These are phyloP conservation scores for Pyrenophora seminiperda DNA, from an alignment of 2,329 filamentous ascomycete species.

Conservation along the genomic window DNA sequence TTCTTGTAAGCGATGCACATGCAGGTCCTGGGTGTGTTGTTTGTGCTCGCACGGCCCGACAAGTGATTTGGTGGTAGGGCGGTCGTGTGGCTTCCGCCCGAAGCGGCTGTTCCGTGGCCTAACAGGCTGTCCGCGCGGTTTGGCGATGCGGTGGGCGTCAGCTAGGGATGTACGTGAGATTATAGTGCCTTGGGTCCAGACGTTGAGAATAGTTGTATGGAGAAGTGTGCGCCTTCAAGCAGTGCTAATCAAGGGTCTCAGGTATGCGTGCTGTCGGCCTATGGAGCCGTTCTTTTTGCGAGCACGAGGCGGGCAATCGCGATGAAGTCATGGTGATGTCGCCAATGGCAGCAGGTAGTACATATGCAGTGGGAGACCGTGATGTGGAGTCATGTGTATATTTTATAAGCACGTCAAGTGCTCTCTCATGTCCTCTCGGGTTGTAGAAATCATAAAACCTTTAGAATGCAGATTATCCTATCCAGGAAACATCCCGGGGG, in stretches of 20 bases:
- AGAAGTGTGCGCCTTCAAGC: constrained; percentile 1
- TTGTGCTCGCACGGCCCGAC: not conserved
- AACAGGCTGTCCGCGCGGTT: constrained; percentile 13
- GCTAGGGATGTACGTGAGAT: constrained; percentile 15
- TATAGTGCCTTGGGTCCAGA: constrained; percentile 6
- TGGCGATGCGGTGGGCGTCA: constrained; percentile 16
- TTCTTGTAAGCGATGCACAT: constrained; percentile 6
- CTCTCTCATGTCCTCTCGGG: too few species aligned
- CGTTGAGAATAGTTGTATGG: constrained; percentile 4
- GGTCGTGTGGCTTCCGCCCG: constrained; percentile 4
- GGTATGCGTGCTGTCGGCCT: not conserved
- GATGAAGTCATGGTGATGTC: constrained; percentile 14
- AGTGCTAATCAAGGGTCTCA: constrained; percentile 1
- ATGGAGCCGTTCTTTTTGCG: not conserved
- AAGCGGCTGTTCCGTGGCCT: constrained; percentile 11
- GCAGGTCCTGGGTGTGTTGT: not conserved
- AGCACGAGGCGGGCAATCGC: not conserved
- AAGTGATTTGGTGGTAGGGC: constrained; percentile 4
- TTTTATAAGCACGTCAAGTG: not conserved
- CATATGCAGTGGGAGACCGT: not conserved
- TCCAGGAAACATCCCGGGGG: too few species aligned
- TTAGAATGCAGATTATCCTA: too few species aligned
- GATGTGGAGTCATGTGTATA: not conserved
- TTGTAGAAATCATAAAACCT: too few species aligned
- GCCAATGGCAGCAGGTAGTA: not conserved